Conservation (phyloP, 75 land plant genomes). For the Pseudotsuga menziesii region DNA sequence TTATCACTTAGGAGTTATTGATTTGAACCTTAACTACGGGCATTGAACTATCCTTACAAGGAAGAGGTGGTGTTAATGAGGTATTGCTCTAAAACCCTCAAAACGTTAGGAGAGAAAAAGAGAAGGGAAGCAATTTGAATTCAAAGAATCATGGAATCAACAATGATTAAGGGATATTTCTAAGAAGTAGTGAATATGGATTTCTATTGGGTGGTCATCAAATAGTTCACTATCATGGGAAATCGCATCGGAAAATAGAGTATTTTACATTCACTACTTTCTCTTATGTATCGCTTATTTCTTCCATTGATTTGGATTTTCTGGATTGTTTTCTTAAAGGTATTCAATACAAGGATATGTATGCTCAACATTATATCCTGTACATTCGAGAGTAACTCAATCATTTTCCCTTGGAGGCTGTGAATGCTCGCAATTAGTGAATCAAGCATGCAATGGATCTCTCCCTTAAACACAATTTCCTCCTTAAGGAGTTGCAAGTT, state of each 20-base stretch:
- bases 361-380: slow-evolving; percentile 60
- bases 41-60: too few relatives aligned
- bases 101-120: too few relatives aligned
- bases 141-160: slow-evolving; percentile 9
- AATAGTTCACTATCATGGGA: slow-evolving; percentile 38
- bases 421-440: slow-evolving; percentile 80
- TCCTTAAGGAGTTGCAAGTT: slow-evolving; percentile 80
- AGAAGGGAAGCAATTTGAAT: too few relatives aligned
- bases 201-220: slow-evolving; percentile 33
- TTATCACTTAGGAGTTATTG: too few relatives aligned
- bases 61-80: too few relatives aligned
- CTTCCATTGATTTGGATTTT: background rate
- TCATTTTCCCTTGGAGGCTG: slow-evolving; percentile 71
- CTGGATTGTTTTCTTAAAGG: slow-evolving; percentile 26
- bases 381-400: slow-evolving; percentile 81
- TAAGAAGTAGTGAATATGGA: slow-evolving; percentile 7
- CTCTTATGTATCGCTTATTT: background rate
- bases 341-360: slow-evolving; percentile 80
- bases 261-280: slow-evolving; percentile 1
- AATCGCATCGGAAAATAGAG: slow-evolving; percentile 51
- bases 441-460: slow-evolving; percentile 93
- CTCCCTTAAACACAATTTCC: slow-evolving; percentile 85
- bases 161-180: slow-evolving; percentile 6
- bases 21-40: too few relatives aligned
- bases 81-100: too few relatives aligned